Conservation (phyloP, 768 basidiomycete genomes). For the Trametes maxima region DNA sequence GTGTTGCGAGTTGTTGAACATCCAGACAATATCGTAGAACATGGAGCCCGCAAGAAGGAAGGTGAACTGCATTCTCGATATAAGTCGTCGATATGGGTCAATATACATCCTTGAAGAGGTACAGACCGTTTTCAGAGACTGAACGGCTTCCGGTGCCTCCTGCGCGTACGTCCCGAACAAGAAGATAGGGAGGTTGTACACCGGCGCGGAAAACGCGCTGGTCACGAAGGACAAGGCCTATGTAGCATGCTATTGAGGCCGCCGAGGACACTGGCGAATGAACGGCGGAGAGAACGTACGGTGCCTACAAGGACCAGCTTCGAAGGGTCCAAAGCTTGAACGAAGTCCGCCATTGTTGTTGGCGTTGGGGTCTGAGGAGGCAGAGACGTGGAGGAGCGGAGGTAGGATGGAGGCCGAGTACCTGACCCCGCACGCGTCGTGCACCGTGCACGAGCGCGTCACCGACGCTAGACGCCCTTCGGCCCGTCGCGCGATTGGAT, state of each 20-base stretch:
- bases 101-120: neutral
- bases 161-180: conserved; percentile 76
- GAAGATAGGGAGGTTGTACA: conserved; percentile 83
- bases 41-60: conserved; percentile 61
- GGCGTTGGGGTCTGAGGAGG: neutral
- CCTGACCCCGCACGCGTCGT: neutral
- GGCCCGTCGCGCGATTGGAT: neutral
- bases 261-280: neutral
- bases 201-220: conserved; percentile 56
- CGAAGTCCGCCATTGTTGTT: conserved; percentile 56
- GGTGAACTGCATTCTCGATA: conserved; percentile 52
- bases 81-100: neutral
- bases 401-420: conserved; percentile 1
- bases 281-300: conserved; percentile 41
- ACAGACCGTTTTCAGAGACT: conserved; percentile 65
- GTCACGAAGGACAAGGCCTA: conserved; percentile 66
- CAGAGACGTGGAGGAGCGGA: neutral
- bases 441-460: neutral
- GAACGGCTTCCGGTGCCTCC: conserved; percentile 64
- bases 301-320: conserved; percentile 67
- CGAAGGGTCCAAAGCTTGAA: conserved; percentile 70
- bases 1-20: conserved; percentile 55
- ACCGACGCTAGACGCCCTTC: neutral
- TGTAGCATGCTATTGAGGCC: conserved; percentile 1
- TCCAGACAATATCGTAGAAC: conserved; percentile 74